These are phyloP conservation scores for Aspergillus sclerotioniger DNA, from an alignment of 495 filamentous ascomycete species.

Conservation along the genomic window DNA sequence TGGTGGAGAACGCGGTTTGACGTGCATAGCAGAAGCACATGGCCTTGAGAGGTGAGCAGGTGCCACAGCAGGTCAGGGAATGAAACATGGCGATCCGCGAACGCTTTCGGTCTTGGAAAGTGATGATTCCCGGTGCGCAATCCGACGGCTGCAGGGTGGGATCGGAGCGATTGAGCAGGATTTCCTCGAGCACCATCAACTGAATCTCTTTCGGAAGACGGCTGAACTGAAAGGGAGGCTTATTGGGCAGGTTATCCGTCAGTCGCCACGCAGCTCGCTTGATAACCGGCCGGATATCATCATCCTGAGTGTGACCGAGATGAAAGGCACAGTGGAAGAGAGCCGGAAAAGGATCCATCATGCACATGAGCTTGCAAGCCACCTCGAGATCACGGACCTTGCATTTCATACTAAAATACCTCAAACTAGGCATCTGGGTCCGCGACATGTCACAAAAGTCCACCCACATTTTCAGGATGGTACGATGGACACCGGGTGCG, in stretches of 20 bases:
- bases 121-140: slow-evolving; percentile 10
- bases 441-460: slow-evolving; percentile 19
- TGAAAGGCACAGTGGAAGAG: slow-evolving; percentile 24
- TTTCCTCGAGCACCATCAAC: slow-evolving; percentile 23
- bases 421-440: slow-evolving; percentile 18
- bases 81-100: not conserved
- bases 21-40: slow-evolving; percentile 26
- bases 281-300: slow-evolving; percentile 17
- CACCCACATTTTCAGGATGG: slow-evolving; percentile 17
- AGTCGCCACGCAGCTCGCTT: slow-evolving; percentile 19
- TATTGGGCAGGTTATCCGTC: slow-evolving; percentile 12
- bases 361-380: slow-evolving; percentile 15
- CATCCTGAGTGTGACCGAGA: slow-evolving; percentile 14
- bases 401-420: slow-evolving; percentile 24
- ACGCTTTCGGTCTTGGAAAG: slow-evolving; percentile 17
- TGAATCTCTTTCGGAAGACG: slow-evolving; percentile 31
- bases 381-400: slow-evolving; percentile 21
- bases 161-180: slow-evolving; percentile 19
- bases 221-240: slow-evolving; percentile 20
- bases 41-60: slow-evolving; percentile 20
- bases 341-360: slow-evolving; percentile 19
- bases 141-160: slow-evolving; percentile 12
- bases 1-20: slow-evolving; percentile 25
- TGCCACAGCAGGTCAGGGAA: slow-evolving; percentile 22
- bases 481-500: slow-evolving; percentile 9